A percentile compares a stretch with the other conserved stretches of the same genome.
phyloP scores from a whole-genome alignment of 2,329 filamentous ascomycete species.

The Microsporum audouinii region DNA sequence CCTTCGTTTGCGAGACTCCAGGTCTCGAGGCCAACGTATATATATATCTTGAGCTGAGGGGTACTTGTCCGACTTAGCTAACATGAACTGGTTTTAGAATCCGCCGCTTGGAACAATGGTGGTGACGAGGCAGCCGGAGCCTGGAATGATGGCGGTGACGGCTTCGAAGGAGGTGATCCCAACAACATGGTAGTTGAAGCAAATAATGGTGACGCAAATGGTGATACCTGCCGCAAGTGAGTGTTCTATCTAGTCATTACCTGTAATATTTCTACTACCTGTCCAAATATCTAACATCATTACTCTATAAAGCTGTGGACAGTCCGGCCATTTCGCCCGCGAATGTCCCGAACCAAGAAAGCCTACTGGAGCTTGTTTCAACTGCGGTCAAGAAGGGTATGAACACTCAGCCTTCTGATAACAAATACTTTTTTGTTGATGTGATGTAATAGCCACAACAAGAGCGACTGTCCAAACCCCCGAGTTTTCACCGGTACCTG shows the following conservation, averaged over 20 bases:
- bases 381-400: slow-evolving; percentile 36
- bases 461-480: slow-evolving; percentile 36
- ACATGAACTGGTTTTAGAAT: not conserved
- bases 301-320: slow-evolving; percentile 21
- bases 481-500: slow-evolving; percentile 39
- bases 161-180: slow-evolving; percentile 2
- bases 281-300: not conserved
- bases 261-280: not conserved
- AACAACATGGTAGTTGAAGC: slow-evolving; percentile 7
- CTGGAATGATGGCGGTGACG: slow-evolving; percentile 9
- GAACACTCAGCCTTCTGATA: not conserved
- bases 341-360: slow-evolving; percentile 36
- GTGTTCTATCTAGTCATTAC: slow-evolving; percentile 10
- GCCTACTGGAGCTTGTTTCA: slow-evolving; percentile 33
- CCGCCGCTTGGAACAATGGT: slow-evolving; percentile 10
- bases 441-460: slow-evolving; percentile 27
- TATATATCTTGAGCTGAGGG: too few species aligned
- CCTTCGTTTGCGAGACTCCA: not conserved
- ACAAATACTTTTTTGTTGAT: not conserved
- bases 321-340: slow-evolving; percentile 28
- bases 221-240: slow-evolving; percentile 29
- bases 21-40: not conserved
- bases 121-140: slow-evolving; percentile 6
- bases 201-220: slow-evolving; percentile 15
- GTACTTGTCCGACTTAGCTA: not conserved